Conservation (phyloP, 2,329 filamentous ascomycete genomes). For the Alternaria longipes region DNA sequence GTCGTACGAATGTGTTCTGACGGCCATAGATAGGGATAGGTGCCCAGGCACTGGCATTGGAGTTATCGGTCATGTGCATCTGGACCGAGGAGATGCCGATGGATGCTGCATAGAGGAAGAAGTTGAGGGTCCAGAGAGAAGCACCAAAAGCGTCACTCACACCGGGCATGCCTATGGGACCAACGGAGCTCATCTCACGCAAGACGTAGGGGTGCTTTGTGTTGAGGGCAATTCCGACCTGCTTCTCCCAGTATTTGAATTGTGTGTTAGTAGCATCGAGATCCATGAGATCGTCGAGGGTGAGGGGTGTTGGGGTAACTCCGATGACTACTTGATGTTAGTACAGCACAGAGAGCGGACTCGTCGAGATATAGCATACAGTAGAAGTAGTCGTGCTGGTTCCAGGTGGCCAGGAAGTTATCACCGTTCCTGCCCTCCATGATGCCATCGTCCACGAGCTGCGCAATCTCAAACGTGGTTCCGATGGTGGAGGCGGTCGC, state of each 20-base stretch:
- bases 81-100: constrained; percentile 60
- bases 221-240: constrained; percentile 54
- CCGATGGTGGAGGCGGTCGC: constrained; percentile 62
- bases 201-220: constrained; percentile 60
- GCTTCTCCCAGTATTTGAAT: constrained; percentile 58
- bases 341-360: not conserved
- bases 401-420: constrained; percentile 57
- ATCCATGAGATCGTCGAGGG: constrained; percentile 57
- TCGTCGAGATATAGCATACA: constrained; percentile 36
- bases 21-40: constrained; percentile 54
- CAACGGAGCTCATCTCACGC: constrained; percentile 62
- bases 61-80: constrained; percentile 65
- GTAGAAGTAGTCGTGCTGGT: constrained; percentile 65
- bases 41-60: constrained; percentile 61
- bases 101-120: constrained; percentile 60
- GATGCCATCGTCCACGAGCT: constrained; percentile 55
- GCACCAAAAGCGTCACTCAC: constrained; percentile 61
- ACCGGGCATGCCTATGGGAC: constrained; percentile 58
- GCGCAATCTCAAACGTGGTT: constrained; percentile 59
- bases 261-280: constrained; percentile 59
- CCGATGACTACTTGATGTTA: constrained; percentile 53
- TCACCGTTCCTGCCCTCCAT: constrained; percentile 48
- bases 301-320: constrained; percentile 56
- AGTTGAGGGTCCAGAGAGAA: constrained; percentile 63
- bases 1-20: constrained; percentile 57